Conservation (phyloP, 371 early-diverging fungal genomes). For the Syncephalastrum contaminatum region DNA sequence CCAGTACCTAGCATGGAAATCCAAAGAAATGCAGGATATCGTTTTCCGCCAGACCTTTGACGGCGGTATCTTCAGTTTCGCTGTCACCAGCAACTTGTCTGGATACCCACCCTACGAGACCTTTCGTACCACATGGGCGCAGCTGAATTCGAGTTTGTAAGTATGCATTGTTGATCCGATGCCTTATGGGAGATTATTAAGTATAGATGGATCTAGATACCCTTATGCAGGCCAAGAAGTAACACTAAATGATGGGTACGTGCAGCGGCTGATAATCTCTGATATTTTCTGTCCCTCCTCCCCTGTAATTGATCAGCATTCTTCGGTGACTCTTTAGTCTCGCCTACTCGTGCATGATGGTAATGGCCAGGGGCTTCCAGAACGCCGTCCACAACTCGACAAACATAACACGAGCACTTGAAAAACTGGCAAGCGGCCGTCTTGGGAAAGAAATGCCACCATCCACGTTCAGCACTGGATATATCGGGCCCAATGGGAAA, state of each 20-base stretch:
- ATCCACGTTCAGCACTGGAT: conserved; percentile 44
- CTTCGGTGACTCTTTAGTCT: conserved; percentile 8
- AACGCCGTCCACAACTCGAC: conserved; percentile 26
- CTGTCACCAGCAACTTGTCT: conserved; percentile 25
- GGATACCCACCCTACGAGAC: conserved; percentile 46
- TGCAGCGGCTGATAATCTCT: no score
- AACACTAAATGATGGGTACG: conserved; percentile 34
- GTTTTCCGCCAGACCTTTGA: conserved; percentile 37
- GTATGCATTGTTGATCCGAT: not conserved
- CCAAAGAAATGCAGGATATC: conserved; percentile 21
- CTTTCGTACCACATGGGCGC: conserved; percentile 45
- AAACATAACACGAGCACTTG: conserved; percentile 17
- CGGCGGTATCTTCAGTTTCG: conserved; percentile 41
- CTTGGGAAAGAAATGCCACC: conserved; percentile 30
- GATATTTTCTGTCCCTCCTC: no score
- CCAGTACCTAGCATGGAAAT: conserved; percentile 29
- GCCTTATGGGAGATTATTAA: no score
- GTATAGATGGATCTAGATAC: conserved; percentile 17
- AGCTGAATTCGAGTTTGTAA: conserved; percentile 44
- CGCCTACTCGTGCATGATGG: conserved; percentile 58
- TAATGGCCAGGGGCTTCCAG: conserved; percentile 48
- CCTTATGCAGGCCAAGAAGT: conserved; percentile 33
- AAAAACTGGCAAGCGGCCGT: conserved; percentile 25
- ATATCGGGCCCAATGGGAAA: conserved; percentile 55
- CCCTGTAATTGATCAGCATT: not conserved